Percentiles rank a stretch among this genome's conserved stretches.
Evolutionary conservation across 139 green algal genomes (phyloP).

Genomic region (Coelastrella sp.): DNA sequence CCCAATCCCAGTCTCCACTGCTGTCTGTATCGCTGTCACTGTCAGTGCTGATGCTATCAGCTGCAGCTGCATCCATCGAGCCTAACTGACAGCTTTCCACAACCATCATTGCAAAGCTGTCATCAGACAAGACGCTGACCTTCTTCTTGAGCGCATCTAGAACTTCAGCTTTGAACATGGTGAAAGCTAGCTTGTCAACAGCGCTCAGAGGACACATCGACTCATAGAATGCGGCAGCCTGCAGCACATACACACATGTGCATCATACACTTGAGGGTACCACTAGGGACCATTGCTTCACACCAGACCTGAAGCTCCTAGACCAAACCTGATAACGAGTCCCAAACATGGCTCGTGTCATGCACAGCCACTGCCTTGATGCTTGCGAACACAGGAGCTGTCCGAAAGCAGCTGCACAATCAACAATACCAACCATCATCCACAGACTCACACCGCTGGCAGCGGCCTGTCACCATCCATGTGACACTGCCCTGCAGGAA

Average conservation of each 20-base stretch:
- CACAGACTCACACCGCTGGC: too few relatives aligned
- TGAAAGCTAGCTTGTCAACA: slow-evolving; percentile 45
- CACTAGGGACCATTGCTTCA: neutral
- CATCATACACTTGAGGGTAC: neutral
- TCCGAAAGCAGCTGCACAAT: too few relatives aligned
- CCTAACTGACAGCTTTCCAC: slow-evolving; percentile 8
- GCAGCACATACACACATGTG: neutral
- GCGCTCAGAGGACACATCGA: neutral
- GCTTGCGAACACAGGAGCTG: too few relatives aligned
- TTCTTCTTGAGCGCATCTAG: slow-evolving; percentile 47
- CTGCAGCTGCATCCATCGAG: neutral
- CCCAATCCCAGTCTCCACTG: slow-evolving; percentile 2
- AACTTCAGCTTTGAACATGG: slow-evolving; percentile 58
- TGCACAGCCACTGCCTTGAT: too few relatives aligned
- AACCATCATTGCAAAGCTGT: slow-evolving; percentile 54
- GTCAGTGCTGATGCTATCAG: neutral
- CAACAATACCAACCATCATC: too few relatives aligned
- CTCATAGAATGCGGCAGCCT: slow-evolving; percentile 45
- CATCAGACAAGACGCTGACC: neutral
- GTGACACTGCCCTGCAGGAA: too few relatives aligned
- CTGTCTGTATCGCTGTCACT: neutral
- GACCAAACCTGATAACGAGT: too few relatives aligned
- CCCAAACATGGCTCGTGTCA: too few relatives aligned
- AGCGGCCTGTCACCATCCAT: too few relatives aligned
- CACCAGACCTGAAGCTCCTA: neutral